Evolutionary conservation across 495 filamentous ascomycete species (phyloP).

Genomic region (Penicillium lagena): DNA sequence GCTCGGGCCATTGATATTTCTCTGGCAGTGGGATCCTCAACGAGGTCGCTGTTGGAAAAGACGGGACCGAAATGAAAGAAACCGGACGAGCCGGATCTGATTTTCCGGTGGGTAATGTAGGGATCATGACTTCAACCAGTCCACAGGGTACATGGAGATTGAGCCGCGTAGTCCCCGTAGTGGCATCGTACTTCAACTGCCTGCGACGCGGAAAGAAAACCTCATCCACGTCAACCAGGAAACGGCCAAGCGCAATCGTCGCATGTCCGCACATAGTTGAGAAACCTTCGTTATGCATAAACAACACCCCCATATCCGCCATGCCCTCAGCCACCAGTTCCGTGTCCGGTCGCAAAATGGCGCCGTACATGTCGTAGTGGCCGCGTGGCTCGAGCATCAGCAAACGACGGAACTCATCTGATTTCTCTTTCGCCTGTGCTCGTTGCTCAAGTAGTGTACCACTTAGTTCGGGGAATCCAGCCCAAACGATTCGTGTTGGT

Average conservation of each 20-base stretch:
- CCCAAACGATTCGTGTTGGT: slow-evolving; percentile 15
- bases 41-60: slow-evolving; percentile 10
- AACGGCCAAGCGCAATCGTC: slow-evolving; percentile 29
- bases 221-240: slow-evolving; percentile 13
- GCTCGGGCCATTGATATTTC: slow-evolving; percentile 8
- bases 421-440: slow-evolving; percentile 12
- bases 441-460: slow-evolving; percentile 15
- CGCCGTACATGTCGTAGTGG: slow-evolving; percentile 20
- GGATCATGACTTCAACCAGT: slow-evolving; percentile 9
- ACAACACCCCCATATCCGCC: slow-evolving; percentile 11
- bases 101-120: slow-evolving; percentile 5
- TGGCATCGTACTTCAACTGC: slow-evolving; percentile 1
- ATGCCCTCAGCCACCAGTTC: slow-evolving; percentile 10
- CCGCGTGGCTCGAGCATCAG: slow-evolving; percentile 18
- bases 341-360: slow-evolving; percentile 11
- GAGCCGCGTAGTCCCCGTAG: neutral
- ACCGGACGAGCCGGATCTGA: slow-evolving; percentile 14
- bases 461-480: slow-evolving; percentile 8
- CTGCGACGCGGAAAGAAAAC: slow-evolving; percentile 6
- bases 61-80: slow-evolving; percentile 14
- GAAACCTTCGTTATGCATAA: slow-evolving; percentile 67
- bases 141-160: slow-evolving; percentile 15
- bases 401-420: slow-evolving; percentile 11
- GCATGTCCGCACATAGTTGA: slow-evolving; percentile 63
- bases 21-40: slow-evolving; percentile 8